phyloP scores from a whole-genome alignment of 495 filamentous ascomycete genomes.

The Podospora appendiculata region DNA sequence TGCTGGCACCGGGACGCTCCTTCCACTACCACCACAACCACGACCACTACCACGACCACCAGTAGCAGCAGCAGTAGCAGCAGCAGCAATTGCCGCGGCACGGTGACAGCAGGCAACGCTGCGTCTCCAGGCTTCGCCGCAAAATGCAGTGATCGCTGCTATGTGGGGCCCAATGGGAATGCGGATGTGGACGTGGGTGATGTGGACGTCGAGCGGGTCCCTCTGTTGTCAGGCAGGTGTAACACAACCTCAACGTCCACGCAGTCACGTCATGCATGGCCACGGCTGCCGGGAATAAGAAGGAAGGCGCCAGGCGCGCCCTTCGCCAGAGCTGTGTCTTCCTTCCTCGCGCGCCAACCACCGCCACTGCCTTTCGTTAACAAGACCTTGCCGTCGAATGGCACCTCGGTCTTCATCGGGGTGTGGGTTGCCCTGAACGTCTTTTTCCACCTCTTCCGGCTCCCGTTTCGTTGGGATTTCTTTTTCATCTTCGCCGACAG shows the following conservation, averaged over 20 bases:
- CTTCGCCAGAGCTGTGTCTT: conserved; percentile 6
- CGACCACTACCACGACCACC: neutral
- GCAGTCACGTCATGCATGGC: too few species aligned
- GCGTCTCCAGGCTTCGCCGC: neutral
- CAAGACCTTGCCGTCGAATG: conserved; percentile 46
- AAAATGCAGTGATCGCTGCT: too few species aligned
- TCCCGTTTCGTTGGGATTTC: conserved; percentile 33
- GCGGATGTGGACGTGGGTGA: conserved; percentile 9
- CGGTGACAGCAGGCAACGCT: neutral
- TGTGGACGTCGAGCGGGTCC: conserved; percentile 13
- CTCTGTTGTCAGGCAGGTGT: conserved; percentile 2
- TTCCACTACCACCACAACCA: neutral
- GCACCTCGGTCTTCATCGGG: conserved; percentile 39
- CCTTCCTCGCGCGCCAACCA: conserved; percentile 46
- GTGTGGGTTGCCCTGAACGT: conserved; percentile 45
- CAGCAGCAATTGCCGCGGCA: neutral
- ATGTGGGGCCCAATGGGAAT: too few species aligned
- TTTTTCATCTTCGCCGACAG: conserved; percentile 51
- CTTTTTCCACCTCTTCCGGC: conserved; percentile 45
- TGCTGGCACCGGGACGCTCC: neutral
- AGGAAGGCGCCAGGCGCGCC: neutral
- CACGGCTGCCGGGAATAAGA: neutral
- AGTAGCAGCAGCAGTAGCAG: neutral
- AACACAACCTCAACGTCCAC: neutral
- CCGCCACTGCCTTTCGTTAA: conserved; percentile 44